Conservation (phyloP, 1,139 yeast species). For the Zygosaccharomyces pseudobailii region DNA sequence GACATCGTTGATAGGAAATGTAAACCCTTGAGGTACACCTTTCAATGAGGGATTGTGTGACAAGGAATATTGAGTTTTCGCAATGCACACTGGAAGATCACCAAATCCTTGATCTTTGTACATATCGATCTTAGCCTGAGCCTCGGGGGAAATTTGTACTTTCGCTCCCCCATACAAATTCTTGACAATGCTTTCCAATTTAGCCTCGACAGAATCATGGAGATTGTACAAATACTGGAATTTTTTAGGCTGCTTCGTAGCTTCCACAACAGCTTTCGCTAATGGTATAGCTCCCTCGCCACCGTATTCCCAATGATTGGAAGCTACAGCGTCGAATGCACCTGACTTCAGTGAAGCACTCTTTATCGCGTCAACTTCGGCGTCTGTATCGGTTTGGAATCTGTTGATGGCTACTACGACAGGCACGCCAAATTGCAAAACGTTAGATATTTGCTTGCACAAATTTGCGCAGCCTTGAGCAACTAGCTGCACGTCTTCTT, state of each 20-base stretch:
- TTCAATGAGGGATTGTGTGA: slow-evolving; percentile 78
- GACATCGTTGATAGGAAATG: slow-evolving; percentile 74
- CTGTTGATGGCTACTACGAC: slow-evolving; percentile 78
- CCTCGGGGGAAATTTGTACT: slow-evolving; percentile 62
- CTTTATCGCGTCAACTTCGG: slow-evolving; percentile 60
- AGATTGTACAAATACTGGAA: slow-evolving; percentile 60
- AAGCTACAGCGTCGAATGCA: slow-evolving; percentile 67
- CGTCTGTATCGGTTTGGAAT: slow-evolving; percentile 63
- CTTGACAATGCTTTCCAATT: slow-evolving; percentile 58
- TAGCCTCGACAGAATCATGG: slow-evolving; percentile 56
- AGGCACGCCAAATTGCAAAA: slow-evolving; percentile 65
- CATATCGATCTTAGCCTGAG: slow-evolving; percentile 59
- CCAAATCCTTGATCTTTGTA: slow-evolving; percentile 69
- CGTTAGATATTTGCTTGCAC: slow-evolving; percentile 70
- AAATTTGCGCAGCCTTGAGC: slow-evolving; percentile 64
- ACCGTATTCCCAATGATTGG: slow-evolving; percentile 81
- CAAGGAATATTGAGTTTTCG: slow-evolving; percentile 77
- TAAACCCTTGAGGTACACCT: slow-evolving; percentile 77
- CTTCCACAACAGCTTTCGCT: slow-evolving; percentile 65
- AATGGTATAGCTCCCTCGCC: slow-evolving; percentile 68
- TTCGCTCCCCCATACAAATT: slow-evolving; percentile 74
- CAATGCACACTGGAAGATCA: slow-evolving; percentile 73
- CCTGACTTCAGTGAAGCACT: slow-evolving; percentile 65
- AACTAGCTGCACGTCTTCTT: slow-evolving; percentile 63
- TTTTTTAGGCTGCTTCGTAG: slow-evolving; percentile 42